phyloP scores from a whole-genome alignment of 306 rosid genomes.

The Pyrus communis region DNA sequence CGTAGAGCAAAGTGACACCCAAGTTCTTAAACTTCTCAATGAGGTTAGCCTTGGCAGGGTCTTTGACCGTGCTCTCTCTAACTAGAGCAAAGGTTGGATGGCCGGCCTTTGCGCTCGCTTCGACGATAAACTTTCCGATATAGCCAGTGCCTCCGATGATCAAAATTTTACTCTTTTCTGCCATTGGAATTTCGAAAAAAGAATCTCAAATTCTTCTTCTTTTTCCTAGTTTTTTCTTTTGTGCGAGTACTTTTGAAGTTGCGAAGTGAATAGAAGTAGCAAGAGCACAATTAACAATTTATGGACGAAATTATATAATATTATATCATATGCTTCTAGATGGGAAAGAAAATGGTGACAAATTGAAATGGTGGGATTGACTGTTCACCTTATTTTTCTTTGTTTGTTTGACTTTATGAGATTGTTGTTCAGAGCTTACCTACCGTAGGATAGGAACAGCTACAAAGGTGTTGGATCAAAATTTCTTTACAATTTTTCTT shows the following conservation, averaged over 20 bases:
- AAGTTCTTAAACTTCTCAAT: conserved; percentile 38
- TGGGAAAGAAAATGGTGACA: not conserved
- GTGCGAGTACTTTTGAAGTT: not conserved
- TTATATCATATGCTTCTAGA: not conserved
- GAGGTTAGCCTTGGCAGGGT: conserved; percentile 51
- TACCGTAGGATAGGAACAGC: no score
- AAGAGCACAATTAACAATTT: not conserved
- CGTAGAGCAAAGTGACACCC: conserved; percentile 58
- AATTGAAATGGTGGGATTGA: not conserved
- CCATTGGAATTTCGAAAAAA: not conserved
- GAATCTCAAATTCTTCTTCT: not conserved
- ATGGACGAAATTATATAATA: not conserved
- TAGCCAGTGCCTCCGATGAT: conserved; percentile 91
- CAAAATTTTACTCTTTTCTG: conserved; percentile 57
- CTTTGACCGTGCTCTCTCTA: conserved; percentile 57
- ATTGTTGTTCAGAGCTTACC: no score
- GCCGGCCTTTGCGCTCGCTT: conserved; percentile 69
- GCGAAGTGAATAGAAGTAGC: not conserved
- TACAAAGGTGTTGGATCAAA: no score
- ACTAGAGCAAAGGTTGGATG: conserved; percentile 73
- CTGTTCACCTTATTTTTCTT: not conserved
- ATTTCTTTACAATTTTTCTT: not conserved
- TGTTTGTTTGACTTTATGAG: not conserved
- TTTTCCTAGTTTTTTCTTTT: not conserved
- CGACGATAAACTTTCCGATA: conserved; percentile 67